Percentiles rank a stretch among this genome's conserved stretches.
These are phyloP conservation scores for Mycena maculata DNA, from an alignment of 768 basidiomycete species.

Conservation along the genomic window DNA sequence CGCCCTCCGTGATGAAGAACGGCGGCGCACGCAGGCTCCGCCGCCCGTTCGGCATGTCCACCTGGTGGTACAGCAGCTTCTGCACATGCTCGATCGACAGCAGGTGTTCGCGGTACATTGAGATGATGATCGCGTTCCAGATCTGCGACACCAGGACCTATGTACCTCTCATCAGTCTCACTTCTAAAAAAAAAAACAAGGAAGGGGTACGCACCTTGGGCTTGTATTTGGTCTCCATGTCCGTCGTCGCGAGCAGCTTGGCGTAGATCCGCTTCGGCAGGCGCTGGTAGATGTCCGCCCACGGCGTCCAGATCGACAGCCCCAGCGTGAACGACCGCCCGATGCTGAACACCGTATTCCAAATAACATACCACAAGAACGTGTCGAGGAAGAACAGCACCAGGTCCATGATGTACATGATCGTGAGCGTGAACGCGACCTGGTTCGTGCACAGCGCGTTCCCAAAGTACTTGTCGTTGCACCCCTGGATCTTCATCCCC, in stretches of 20 bases:
- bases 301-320: constrained; percentile 98
- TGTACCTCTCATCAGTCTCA: not conserved
- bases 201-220: constrained; percentile 85
- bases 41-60: constrained; percentile 66
- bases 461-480: constrained; percentile 90
- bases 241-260: constrained; percentile 91
- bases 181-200: not conserved
- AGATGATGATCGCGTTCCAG: constrained; percentile 99
- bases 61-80: constrained; percentile 96
- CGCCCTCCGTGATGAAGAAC: constrained; percentile 96
- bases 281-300: constrained; percentile 97
- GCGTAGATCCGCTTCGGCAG: constrained; percentile 97
- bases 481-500: constrained; percentile 96
- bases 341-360: constrained; percentile 96
- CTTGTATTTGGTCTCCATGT: constrained; percentile 99
- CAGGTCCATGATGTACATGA: constrained; percentile 99
- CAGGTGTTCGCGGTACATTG: constrained; percentile 99
- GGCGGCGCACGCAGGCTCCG: constrained; percentile 94
- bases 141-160: constrained; percentile 98
- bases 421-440: constrained; percentile 92
- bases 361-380: constrained; percentile 99
- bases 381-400: constrained; percentile 98
- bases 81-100: constrained; percentile 99
- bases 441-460: constrained; percentile 89
- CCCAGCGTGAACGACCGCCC: constrained; percentile 90